Conservation (phyloP, 805 yeast genomes). For the Sugiyamaella chiloensis region DNA sequence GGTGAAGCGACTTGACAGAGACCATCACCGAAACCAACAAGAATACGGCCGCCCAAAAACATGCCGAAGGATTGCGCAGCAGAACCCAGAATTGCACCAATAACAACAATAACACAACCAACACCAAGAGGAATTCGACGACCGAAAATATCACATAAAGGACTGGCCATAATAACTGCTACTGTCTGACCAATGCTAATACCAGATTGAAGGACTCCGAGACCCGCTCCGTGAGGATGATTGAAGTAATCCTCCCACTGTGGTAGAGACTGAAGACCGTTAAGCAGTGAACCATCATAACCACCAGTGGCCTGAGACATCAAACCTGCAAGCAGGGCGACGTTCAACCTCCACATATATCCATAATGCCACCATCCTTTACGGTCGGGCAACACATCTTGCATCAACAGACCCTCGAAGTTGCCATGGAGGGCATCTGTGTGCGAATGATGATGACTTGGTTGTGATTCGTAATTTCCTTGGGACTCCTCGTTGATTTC, state of each 20-base stretch:
- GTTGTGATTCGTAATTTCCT: not conserved
- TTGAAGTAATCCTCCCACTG: slow-evolving; percentile 18
- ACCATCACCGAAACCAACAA: slow-evolving; percentile 72
- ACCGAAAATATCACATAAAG: slow-evolving; percentile 57
- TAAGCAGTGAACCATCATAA: slow-evolving; percentile 19
- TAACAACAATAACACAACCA: slow-evolving; percentile 52
- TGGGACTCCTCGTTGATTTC: not conserved
- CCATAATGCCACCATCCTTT: slow-evolving; percentile 10
- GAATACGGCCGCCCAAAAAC: slow-evolving; percentile 66
- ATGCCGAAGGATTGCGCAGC: slow-evolving; percentile 49
- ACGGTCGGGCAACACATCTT: slow-evolving; percentile 12
- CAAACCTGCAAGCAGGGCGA: slow-evolving; percentile 16
- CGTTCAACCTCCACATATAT: slow-evolving; percentile 16
- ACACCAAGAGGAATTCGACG: slow-evolving; percentile 56
- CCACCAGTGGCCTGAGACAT: slow-evolving; percentile 19
- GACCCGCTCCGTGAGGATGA: slow-evolving; percentile 16
- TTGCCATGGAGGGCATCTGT: not conserved
- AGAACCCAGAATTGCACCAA: slow-evolving; percentile 55
- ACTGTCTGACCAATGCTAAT: slow-evolving; percentile 57
- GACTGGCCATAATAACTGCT: slow-evolving; percentile 60
- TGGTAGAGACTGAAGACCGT: slow-evolving; percentile 26
- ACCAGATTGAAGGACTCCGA: slow-evolving; percentile 16
- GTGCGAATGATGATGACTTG: not conserved
- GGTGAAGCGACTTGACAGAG: slow-evolving; percentile 75
- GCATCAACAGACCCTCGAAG: slow-evolving; percentile 8